A percentile compares a stretch with the other conserved stretches of the same genome.
Evolutionary conservation across 2,329 filamentous ascomycete species (phyloP).

Genomic region (Fusarium keratoplasticum): DNA sequence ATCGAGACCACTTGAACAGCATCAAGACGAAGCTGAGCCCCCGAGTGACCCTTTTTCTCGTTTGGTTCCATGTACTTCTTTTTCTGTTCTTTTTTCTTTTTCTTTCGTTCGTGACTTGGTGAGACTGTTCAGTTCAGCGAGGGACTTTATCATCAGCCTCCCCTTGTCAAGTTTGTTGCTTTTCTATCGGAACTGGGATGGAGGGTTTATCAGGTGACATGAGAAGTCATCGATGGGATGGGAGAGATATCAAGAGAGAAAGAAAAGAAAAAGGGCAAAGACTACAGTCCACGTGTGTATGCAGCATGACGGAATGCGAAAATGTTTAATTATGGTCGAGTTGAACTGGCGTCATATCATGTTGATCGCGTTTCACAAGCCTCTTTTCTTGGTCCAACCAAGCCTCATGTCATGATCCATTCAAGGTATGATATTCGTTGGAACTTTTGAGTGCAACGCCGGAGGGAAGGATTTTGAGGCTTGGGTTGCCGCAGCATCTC

Average conservation of each 20-base stretch:
- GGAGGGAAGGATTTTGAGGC: background rate
- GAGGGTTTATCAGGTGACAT: background rate
- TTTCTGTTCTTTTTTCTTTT: background rate
- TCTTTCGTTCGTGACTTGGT: constrained; percentile 26
- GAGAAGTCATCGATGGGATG: background rate
- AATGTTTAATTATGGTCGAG: constrained; percentile 32
- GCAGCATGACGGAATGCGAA: constrained; percentile 38
- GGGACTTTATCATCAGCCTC: background rate
- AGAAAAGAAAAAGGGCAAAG: background rate
- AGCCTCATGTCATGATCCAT: background rate
- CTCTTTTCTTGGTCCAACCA: background rate
- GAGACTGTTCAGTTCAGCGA: constrained; percentile 27
- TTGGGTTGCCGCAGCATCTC: background rate
- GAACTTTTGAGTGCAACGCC: background rate
- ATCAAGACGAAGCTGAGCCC: constrained; percentile 1
- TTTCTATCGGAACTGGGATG: background rate
- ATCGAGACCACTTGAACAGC: background rate
- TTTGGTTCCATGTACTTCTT: constrained; percentile 11
- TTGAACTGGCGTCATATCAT: constrained; percentile 1
- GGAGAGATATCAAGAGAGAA: background rate
- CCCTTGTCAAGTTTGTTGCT: background rate
- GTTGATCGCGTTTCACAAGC: background rate
- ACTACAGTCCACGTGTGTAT: constrained; percentile 21
- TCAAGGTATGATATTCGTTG: background rate
- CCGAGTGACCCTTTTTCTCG: background rate